Evolutionary conservation across 441 rosid genomes (phyloP).

Genomic region (Lepidium campestre): DNA sequence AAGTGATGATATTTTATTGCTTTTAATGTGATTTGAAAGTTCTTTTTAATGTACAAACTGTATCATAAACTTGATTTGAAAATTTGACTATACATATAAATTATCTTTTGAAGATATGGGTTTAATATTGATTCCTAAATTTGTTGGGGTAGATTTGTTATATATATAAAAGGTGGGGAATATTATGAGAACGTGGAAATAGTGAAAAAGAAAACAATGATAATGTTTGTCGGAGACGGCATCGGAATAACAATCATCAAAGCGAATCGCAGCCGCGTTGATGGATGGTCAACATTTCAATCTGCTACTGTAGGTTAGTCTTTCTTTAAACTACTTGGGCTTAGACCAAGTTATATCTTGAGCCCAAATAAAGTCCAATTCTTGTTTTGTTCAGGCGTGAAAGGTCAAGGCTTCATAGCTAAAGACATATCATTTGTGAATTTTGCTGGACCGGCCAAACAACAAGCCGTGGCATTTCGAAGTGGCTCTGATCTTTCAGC

Average conservation of each 20-base stretch:
- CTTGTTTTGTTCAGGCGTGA: background rate
- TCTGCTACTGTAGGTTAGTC: slow-evolving; percentile 56
- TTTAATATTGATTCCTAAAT: background rate
- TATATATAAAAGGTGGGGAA: slow-evolving; percentile 46
- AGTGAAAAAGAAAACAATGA: slow-evolving; percentile 26
- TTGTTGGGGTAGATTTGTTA: slow-evolving; percentile 30
- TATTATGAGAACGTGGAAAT: slow-evolving; percentile 49
- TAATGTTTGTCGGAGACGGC: slow-evolving; percentile 54
- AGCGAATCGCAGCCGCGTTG: slow-evolving; percentile 27
- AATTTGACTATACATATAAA: background rate
- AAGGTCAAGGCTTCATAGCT: slow-evolving; percentile 35
- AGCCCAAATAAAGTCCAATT: background rate
- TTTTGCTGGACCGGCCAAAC: slow-evolving; percentile 39
- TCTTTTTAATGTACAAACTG: too few relatives aligned
- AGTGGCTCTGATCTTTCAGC: slow-evolving; percentile 44
- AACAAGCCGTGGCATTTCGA: slow-evolving; percentile 52
- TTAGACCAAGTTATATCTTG: background rate
- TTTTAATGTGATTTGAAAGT: too few relatives aligned
- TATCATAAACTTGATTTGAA: too few relatives aligned
- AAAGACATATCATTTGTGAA: slow-evolving; percentile 44
- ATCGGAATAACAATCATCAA: slow-evolving; percentile 43
- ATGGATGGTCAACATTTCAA: slow-evolving; percentile 42
- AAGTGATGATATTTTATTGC: background rate
- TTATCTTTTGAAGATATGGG: background rate
- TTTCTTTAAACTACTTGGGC: background rate